Percentiles rank a stretch among this genome's conserved stretches.
Evolutionary conservation across 2,329 filamentous ascomycete species (phyloP).

Genomic region (Rhynchosporium secalis): DNA sequence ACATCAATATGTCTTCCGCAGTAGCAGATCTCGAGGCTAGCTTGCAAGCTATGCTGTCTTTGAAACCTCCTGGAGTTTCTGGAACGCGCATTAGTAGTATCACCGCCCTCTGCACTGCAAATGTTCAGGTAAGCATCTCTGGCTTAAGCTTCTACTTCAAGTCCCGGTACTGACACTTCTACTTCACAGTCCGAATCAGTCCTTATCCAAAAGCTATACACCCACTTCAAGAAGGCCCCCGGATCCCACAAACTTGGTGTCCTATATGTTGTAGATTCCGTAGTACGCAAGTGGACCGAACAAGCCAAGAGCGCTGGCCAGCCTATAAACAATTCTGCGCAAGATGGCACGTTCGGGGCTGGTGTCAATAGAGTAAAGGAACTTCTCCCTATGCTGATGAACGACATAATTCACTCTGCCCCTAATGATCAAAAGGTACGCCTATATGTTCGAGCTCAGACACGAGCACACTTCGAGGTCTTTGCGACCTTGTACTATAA

Average conservation of each 20-base stretch:
- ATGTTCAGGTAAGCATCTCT: slow-evolving; percentile 74
- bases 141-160: slow-evolving; percentile 19
- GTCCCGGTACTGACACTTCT: slow-evolving; percentile 23
- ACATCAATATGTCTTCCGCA: slow-evolving; percentile 66
- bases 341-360: slow-evolving; percentile 90
- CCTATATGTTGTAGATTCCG: slow-evolving; percentile 99
- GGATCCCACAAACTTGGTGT: slow-evolving; percentile 97
- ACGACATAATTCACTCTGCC: slow-evolving; percentile 85
- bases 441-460: slow-evolving; percentile 40
- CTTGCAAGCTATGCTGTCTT: slow-evolving; percentile 84
- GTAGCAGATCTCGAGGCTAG: slow-evolving; percentile 88
- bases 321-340: slow-evolving; percentile 74
- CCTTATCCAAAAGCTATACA: slow-evolving; percentile 94
- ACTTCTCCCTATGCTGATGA: slow-evolving; percentile 89
- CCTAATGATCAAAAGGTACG: slow-evolving; percentile 97
- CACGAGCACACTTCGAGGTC: slow-evolving; percentile 31
- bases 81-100: slow-evolving; percentile 87
- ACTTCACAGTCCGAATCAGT: slow-evolving; percentile 80
- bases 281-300: slow-evolving; percentile 98
- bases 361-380: slow-evolving; percentile 97
- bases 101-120: slow-evolving; percentile 82
- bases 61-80: slow-evolving; percentile 93
- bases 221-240: slow-evolving; percentile 93
- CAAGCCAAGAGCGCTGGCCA: slow-evolving; percentile 87
- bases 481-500: slow-evolving; percentile 27